Evolutionary conservation across 176 grass and related monocot species (phyloP).

Genomic region (Bothriochloa decipiens): DNA sequence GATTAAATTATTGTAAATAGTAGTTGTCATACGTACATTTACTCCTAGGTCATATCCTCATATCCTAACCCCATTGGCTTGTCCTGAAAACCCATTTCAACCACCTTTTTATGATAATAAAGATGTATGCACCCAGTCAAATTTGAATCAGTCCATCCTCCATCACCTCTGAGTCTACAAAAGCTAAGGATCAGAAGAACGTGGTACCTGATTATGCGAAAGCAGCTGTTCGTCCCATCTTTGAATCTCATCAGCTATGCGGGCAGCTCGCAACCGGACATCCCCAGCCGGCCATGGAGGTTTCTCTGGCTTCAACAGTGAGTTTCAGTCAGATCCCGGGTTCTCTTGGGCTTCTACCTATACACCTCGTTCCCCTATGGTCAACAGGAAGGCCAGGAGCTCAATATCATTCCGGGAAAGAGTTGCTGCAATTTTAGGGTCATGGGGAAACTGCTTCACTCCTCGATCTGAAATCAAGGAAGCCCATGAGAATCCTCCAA

Average conservation of each 20-base stretch:
- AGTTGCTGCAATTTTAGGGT: constrained; percentile 36
- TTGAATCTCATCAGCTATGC: constrained; percentile 44
- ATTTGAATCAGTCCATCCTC: constrained; percentile 51
- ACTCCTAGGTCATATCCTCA: not conserved
- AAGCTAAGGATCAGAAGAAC: constrained; percentile 37
- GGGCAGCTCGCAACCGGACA: constrained; percentile 33
- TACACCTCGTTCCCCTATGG: constrained; percentile 31
- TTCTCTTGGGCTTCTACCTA: constrained; percentile 57
- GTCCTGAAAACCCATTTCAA: constrained; percentile 30
- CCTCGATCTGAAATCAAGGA: constrained; percentile 26
- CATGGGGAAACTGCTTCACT: constrained; percentile 49
- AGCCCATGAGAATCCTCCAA: constrained; percentile 29
- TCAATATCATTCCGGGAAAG: constrained; percentile 39
- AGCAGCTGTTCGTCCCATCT: constrained; percentile 23
- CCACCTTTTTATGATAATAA: constrained; percentile 24
- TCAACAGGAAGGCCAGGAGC: constrained; percentile 18
- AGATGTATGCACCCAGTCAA: constrained; percentile 39
- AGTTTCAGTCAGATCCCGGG: constrained; percentile 52
- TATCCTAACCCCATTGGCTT: constrained; percentile 9
- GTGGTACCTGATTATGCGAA: constrained; percentile 20
- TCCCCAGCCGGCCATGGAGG: constrained; percentile 35
- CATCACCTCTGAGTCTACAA: constrained; percentile 18
- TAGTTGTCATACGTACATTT: constrained; percentile 22
- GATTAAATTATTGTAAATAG: constrained; percentile 34
- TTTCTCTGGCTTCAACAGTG: constrained; percentile 30